Percentiles rank a stretch among this genome's conserved stretches.
These are phyloP conservation scores for Teratosphaeria zuluensis DNA, from an alignment of 2,329 filamentous ascomycete genomes.

Conservation along the genomic window DNA sequence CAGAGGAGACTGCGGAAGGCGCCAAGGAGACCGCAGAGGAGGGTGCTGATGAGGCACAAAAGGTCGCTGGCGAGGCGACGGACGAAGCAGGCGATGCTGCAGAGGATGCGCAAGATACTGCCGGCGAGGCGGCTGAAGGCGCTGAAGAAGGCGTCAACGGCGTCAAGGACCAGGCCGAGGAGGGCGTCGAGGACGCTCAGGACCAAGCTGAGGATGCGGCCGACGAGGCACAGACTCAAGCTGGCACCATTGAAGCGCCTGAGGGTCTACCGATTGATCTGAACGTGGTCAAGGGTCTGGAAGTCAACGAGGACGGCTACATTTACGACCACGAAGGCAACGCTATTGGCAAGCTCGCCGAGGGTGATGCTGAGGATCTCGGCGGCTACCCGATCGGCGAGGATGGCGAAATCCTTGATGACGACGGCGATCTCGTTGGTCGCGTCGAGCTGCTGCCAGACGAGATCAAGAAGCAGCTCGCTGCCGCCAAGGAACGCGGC, in stretches of 20 bases:
- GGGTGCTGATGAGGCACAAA: slow-evolving; percentile 22
- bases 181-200: slow-evolving; percentile 18
- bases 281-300: slow-evolving; percentile 39
- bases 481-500: slow-evolving; percentile 28
- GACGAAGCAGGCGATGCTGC: slow-evolving; percentile 23
- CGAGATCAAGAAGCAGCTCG: slow-evolving; percentile 32
- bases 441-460: slow-evolving; percentile 42
- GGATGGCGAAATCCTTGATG: slow-evolving; percentile 46
- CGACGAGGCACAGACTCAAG: slow-evolving; percentile 15
- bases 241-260: slow-evolving; percentile 9
- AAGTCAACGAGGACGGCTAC: slow-evolving; percentile 45
- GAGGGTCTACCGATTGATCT: slow-evolving; percentile 34
- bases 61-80: slow-evolving; percentile 23
- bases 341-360: slow-evolving; percentile 38
- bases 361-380: slow-evolving; percentile 45
- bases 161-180: slow-evolving; percentile 20
- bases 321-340: slow-evolving; percentile 44
- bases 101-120: too few relatives aligned
- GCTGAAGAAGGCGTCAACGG: slow-evolving; percentile 8
- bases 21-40: slow-evolving; percentile 23
- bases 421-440: slow-evolving; percentile 46
- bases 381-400: slow-evolving; percentile 44
- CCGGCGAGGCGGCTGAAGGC: too few relatives aligned
- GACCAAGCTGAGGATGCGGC: slow-evolving; percentile 17
- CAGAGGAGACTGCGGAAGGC: slow-evolving; percentile 17